Conservation (phyloP, 257 asterid species). For the Osmanthus fragrans region DNA sequence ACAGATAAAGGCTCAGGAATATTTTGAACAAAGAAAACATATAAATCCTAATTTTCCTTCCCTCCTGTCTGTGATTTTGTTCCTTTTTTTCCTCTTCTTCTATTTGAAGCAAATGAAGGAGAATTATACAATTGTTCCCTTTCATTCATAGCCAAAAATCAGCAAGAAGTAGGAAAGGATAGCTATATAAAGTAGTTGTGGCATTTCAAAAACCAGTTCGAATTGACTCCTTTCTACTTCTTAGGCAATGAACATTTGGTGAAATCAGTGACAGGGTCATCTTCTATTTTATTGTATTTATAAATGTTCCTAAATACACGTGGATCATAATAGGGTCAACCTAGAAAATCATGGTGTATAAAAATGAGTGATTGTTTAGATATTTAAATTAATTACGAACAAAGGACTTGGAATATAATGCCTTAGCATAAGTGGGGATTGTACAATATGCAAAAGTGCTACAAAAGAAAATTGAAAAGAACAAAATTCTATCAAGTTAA, state of each 20-base stretch:
- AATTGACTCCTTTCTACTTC: background rate
- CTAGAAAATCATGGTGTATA: background rate
- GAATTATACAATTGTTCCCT: background rate
- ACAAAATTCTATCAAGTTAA: background rate
- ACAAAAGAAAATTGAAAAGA: background rate
- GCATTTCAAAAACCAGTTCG: background rate
- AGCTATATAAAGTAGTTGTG: background rate
- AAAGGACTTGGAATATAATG: background rate
- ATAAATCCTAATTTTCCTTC: background rate
- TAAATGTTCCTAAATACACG: background rate
- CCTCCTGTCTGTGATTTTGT: background rate
- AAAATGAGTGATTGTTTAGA: background rate
- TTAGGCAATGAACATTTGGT: background rate
- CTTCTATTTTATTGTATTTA: background rate
- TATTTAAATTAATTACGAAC: background rate
- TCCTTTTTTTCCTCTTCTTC: background rate
- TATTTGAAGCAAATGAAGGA: background rate
- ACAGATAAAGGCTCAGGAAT: background rate
- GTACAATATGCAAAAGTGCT: background rate
- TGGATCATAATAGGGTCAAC: background rate
- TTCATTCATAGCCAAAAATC: background rate
- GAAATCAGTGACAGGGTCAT: background rate
- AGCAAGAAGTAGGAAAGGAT: background rate
- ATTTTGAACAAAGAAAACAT: conserved; percentile 6
- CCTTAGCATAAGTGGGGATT: background rate